phyloP scores from a whole-genome alignment of 1,284 basidiomycete genomes.

The Fomitopsis schrenkii region DNA sequence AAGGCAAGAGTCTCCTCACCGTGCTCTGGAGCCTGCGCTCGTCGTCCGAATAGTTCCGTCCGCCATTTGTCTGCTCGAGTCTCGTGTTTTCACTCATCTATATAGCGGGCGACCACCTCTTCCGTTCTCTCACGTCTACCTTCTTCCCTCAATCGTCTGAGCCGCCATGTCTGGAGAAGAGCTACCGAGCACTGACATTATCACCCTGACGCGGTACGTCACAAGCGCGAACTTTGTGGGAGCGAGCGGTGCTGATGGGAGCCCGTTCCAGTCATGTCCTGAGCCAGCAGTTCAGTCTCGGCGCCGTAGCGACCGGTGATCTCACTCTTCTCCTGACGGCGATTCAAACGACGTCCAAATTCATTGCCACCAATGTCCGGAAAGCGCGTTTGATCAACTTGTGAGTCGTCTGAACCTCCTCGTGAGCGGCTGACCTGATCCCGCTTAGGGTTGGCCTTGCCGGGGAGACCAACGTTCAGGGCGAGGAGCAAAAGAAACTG shows the following conservation, averaged over 20 bases:
- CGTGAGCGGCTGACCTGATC: conserved; percentile 8
- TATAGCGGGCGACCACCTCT: background rate
- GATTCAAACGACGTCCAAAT: conserved; percentile 94
- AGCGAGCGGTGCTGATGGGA: conserved; percentile 1
- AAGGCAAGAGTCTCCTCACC: conserved; percentile 4
- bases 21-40: conserved; percentile 1
- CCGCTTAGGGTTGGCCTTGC: conserved; percentile 82
- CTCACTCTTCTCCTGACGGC: conserved; percentile 92
- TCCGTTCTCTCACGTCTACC: background rate
- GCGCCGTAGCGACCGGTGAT: conserved; percentile 84
- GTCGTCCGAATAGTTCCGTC: conserved; percentile 8
- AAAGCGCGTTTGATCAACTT: conserved; percentile 97
- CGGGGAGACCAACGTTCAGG: conserved; percentile 95
- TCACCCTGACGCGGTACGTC: conserved; percentile 84
- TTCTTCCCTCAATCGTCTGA: conserved; percentile 3
- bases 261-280: conserved; percentile 70
- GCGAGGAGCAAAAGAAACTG: conserved; percentile 99
- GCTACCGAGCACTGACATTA: conserved; percentile 78
- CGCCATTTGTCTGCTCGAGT: background rate
- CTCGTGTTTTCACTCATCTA: background rate
- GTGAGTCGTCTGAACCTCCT: conserved; percentile 42
- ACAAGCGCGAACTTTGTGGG: background rate
- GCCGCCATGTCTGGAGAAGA: conserved; percentile 56
- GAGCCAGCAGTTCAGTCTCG: conserved; percentile 76
- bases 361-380: conserved; percentile 97